These are phyloP conservation scores for Byssoonygena ceratinophila DNA, from an alignment of 2,329 filamentous ascomycete genomes.

Conservation along the genomic window DNA sequence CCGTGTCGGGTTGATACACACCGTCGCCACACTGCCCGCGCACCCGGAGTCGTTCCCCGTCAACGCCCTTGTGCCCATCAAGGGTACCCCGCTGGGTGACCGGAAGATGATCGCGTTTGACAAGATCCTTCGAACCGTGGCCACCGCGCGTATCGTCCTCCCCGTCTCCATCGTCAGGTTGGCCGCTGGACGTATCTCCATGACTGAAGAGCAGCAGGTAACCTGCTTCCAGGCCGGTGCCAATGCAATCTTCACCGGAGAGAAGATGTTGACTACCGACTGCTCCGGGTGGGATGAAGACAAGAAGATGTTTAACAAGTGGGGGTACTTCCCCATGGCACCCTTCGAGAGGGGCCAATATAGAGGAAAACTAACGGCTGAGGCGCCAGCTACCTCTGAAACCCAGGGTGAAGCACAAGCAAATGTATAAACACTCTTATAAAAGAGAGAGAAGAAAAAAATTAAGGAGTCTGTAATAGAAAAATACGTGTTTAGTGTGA, in stretches of 20 bases:
- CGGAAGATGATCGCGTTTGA: slow-evolving; percentile 63
- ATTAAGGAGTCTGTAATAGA: neutral
- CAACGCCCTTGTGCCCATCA: slow-evolving; percentile 82
- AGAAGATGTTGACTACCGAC: slow-evolving; percentile 90
- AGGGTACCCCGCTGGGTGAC: slow-evolving; percentile 75
- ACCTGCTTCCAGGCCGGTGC: slow-evolving; percentile 83
- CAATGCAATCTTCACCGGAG: slow-evolving; percentile 89
- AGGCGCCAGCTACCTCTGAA: neutral
- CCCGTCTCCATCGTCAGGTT: slow-evolving; percentile 77
- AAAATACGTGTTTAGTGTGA: too few relatives aligned
- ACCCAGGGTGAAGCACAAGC: neutral
- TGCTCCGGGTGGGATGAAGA: slow-evolving; percentile 90
- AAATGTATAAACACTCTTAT: neutral
- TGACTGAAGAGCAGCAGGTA: slow-evolving; percentile 81
- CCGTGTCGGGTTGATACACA: slow-evolving; percentile 72
- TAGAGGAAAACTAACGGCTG: slow-evolving; percentile 1
- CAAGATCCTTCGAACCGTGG: slow-evolving; percentile 68
- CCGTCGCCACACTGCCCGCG: slow-evolving; percentile 64
- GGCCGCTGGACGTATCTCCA: slow-evolving; percentile 70
- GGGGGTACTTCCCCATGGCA: slow-evolving; percentile 71
- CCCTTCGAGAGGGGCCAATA: slow-evolving; percentile 38
- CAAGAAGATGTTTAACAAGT: slow-evolving; percentile 67
- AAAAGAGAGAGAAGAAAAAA: too few relatives aligned
- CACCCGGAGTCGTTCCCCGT: slow-evolving; percentile 89
- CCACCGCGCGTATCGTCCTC: slow-evolving; percentile 72